phyloP scores from a whole-genome alignment of 345 rosid genomes.

The Eucalyptus erythrocorys region DNA sequence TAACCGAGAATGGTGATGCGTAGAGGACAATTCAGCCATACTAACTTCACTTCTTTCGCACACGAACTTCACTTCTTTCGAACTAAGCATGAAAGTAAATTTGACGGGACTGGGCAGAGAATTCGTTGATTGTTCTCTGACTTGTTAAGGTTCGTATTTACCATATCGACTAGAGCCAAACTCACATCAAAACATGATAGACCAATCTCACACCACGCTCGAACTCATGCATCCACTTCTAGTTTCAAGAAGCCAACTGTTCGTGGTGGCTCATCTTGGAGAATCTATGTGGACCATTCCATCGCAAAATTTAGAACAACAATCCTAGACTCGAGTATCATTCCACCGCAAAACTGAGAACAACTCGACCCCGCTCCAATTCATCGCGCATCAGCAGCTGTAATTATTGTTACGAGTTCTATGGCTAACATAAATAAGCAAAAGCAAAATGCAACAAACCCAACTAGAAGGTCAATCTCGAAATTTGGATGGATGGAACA shows the following conservation, averaged over 20 bases:
- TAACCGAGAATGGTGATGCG: not conserved
- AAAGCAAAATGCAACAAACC: not conserved
- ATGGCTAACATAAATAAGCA: not conserved
- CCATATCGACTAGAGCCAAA: not conserved
- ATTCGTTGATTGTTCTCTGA: not conserved
- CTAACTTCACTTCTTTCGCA: not conserved
- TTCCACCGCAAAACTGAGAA: not conserved
- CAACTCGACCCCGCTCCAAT: not conserved
- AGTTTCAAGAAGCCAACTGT: not conserved
- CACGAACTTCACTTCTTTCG: not conserved
- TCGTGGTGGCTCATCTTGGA: not conserved
- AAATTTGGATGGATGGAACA: not conserved
- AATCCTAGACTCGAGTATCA: not conserved
- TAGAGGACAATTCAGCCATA: not conserved
- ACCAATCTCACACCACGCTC: not conserved
- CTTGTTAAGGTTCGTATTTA: not conserved
- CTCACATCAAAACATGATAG: not conserved
- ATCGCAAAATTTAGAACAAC: not conserved
- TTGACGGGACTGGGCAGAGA: not conserved
- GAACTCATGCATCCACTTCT: not conserved
- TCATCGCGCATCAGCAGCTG: not conserved
- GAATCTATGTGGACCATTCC: not conserved
- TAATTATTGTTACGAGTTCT: not conserved
- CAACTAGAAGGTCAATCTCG: not conserved
- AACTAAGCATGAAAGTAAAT: not conserved